Evolutionary conservation across 108 stramenopile species (phyloP).

Genomic region (Craspedostauros australis): DNA sequence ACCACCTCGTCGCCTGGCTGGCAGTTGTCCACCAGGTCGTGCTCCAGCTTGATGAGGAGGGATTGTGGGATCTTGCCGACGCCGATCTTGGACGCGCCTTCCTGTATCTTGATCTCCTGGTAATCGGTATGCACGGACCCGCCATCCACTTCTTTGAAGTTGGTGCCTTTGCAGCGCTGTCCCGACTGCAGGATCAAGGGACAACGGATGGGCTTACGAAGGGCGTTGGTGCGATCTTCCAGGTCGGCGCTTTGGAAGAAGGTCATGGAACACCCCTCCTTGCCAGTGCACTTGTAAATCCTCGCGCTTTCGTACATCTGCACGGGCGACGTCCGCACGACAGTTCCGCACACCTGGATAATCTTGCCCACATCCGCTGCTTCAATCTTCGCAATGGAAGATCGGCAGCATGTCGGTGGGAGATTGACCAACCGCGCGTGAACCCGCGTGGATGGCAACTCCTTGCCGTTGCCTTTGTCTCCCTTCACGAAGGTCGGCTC

Average conservation of each 20-base stretch:
- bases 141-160: slow-evolving; percentile 44
- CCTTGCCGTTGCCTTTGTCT: slow-evolving; percentile 30
- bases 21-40: slow-evolving; percentile 91
- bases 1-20: slow-evolving; percentile 98
- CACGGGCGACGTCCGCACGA: slow-evolving; percentile 81
- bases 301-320: slow-evolving; percentile 90
- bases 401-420: slow-evolving; percentile 81
- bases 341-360: slow-evolving; percentile 90
- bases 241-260: slow-evolving; percentile 83
- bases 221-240: slow-evolving; percentile 79
- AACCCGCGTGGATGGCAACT: slow-evolving; percentile 35
- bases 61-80: slow-evolving; percentile 86
- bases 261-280: slow-evolving; percentile 52
- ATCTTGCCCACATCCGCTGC: slow-evolving; percentile 83
- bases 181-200: slow-evolving; percentile 33
- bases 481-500: slow-evolving; percentile 20
- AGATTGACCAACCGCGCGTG: slow-evolving; percentile 87
- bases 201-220: slow-evolving; percentile 69
- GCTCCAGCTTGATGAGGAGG: slow-evolving; percentile 82
- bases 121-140: slow-evolving; percentile 81
- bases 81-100: slow-evolving; percentile 68
- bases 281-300: slow-evolving; percentile 70
- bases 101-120: slow-evolving; percentile 98
- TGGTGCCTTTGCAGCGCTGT: slow-evolving; percentile 49
- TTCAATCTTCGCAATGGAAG: slow-evolving; percentile 64